Evolutionary conservation across 2,329 filamentous ascomycete species (phyloP).

Genomic region (Nakataea oryzae): DNA sequence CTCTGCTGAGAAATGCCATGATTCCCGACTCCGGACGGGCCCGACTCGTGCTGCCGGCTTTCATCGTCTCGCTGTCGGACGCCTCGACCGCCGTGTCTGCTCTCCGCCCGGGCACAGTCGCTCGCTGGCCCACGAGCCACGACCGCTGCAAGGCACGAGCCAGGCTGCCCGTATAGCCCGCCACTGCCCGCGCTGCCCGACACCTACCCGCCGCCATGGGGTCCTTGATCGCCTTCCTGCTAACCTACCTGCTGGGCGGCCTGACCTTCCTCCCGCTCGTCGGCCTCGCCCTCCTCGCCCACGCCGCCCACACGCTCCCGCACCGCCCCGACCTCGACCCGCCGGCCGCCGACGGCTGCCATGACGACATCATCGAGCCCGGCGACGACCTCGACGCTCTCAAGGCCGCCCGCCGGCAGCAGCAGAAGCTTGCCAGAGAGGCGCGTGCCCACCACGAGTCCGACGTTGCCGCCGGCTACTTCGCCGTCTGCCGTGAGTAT

Average conservation of each 20-base stretch:
- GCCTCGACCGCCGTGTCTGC: too few species aligned
- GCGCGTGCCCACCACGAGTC: conserved; percentile 42
- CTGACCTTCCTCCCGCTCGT: conserved; percentile 77
- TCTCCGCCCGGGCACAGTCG: too few species aligned
- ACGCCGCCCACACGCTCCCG: conserved; percentile 62
- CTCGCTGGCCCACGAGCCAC: too few species aligned
- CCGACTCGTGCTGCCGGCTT: not conserved
- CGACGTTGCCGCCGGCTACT: conserved; percentile 83
- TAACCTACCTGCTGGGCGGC: conserved; percentile 76
- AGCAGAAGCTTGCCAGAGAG: conserved; percentile 45
- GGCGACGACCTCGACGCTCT: conserved; percentile 57
- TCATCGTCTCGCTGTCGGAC: too few species aligned
- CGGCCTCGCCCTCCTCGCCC: conserved; percentile 46
- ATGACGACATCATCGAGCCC: conserved; percentile 39
- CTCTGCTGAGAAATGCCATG: not conserved
- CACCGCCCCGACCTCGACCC: conserved; percentile 29
- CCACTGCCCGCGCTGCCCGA: not conserved
- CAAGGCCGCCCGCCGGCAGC: conserved; percentile 33
- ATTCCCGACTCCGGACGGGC: not conserved
- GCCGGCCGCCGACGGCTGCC: conserved; percentile 7
- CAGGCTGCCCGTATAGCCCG: not conserved
- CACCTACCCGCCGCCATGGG: conserved; percentile 29
- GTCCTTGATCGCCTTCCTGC: conserved; percentile 47
- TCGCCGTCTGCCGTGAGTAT: conserved; percentile 90
- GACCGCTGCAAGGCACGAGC: not conserved